These are phyloP conservation scores for Passalora sequoiae DNA, from an alignment of 2,329 filamentous ascomycete genomes.

Conservation along the genomic window DNA sequence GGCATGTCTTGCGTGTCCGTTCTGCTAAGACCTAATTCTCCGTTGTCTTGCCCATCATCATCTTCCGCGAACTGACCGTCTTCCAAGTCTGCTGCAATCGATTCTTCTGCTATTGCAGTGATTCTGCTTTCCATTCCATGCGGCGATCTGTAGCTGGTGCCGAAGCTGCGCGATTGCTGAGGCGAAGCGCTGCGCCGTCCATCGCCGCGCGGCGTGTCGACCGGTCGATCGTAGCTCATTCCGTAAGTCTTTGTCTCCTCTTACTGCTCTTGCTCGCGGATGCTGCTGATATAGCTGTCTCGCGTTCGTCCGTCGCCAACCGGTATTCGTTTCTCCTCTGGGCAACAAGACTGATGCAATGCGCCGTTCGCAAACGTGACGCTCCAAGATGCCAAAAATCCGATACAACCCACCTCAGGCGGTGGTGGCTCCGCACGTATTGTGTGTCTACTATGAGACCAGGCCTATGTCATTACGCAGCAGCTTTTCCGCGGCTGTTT, in stretches of 20 bases:
- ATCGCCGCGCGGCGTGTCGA: not conserved
- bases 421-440: not conserved
- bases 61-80: constrained; percentile 24
- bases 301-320: no score
- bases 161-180: constrained; percentile 23
- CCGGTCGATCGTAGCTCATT: constrained; percentile 1
- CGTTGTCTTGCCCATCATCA: constrained; percentile 16
- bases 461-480: no score
- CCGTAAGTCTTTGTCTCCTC: not conserved
- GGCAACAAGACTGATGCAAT: no score
- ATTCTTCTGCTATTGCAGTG: constrained; percentile 30
- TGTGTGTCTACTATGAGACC: not conserved
- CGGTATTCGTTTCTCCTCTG: no score
- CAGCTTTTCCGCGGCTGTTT: no score
- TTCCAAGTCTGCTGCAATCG: constrained; percentile 30
- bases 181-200: constrained; percentile 16
- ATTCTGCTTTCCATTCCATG: constrained; percentile 14
- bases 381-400: no score
- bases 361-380: no score
- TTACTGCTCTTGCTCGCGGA: no score
- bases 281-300: no score
- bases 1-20: constrained; percentile 15
- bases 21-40: constrained; percentile 15
- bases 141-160: constrained; percentile 26
- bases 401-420: no score